phyloP scores from a whole-genome alignment of 2,329 filamentous ascomycete genomes.

The Penicillium sp. region DNA sequence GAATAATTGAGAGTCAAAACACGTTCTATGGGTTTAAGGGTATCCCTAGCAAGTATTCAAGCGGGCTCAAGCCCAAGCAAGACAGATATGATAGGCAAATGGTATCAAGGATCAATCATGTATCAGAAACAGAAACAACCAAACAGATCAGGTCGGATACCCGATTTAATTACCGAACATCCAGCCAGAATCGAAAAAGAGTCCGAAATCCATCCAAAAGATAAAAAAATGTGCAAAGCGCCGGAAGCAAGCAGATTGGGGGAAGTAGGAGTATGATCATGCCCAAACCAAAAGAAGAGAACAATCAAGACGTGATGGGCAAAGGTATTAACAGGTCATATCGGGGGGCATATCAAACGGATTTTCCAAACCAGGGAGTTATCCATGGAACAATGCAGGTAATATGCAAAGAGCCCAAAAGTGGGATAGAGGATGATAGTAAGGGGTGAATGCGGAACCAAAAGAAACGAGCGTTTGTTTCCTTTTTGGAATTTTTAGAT shows the following conservation, averaged over 20 bases:
- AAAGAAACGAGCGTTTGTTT: background rate
- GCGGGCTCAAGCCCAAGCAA: slow-evolving; percentile 8
- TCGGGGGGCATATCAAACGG: slow-evolving; percentile 25
- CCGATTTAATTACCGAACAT: background rate
- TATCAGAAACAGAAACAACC: background rate
- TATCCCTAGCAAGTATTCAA: slow-evolving; percentile 18
- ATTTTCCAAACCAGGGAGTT: slow-evolving; percentile 27
- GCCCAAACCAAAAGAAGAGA: background rate
- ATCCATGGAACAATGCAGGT: slow-evolving; percentile 20
- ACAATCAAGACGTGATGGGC: slow-evolving; percentile 3
- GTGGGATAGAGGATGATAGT: slow-evolving; percentile 3
- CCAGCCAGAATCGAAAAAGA: background rate
- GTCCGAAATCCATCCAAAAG: background rate
- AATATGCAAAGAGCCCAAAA: slow-evolving; percentile 9
- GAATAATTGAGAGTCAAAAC: slow-evolving; percentile 5
- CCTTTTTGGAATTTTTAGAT: slow-evolving; percentile 4
- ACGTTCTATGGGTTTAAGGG: slow-evolving; percentile 23
- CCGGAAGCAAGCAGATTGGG: background rate
- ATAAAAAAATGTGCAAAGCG: background rate
- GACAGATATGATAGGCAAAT: background rate
- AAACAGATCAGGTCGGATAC: background rate
- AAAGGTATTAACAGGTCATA: slow-evolving; percentile 29
- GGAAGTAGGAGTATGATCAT: background rate
- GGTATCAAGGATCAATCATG: background rate
- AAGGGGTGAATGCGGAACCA: background rate